Base-by-base conservation (phyloP, 768 basidiomycete species). In the Termitomyces sp. region DNA sequence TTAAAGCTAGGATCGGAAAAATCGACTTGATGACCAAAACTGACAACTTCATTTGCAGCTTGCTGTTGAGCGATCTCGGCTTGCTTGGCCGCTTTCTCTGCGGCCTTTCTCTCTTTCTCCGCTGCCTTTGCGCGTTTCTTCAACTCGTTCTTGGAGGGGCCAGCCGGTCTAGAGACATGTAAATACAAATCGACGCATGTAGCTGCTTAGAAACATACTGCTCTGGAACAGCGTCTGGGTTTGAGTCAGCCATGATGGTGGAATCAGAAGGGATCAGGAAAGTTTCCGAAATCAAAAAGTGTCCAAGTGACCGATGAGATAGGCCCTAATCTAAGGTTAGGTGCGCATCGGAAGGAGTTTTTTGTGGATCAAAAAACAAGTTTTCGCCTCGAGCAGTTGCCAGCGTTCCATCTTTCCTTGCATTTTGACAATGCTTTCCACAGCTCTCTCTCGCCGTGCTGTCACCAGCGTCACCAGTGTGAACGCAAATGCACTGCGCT, bases 41-140 rank as follows among this genome's bases (percentile, higher is more conserved):
- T 61, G 55, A 86, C 87, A 43, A 83, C 79, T 65, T 91, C 90
- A 43, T 80, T 77, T 30, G 83, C 85, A 33, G 82, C 82, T 61
- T 83, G 77, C 64, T 86, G 83, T 53, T 82, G 81, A 36, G 83
- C 88, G 42, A 86, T 79, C 63, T 91, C 92, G 47, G 85, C 79
- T 63, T 90, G 85, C 64, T 85, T 88, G 9, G 88, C 90, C 6
- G 85, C 89, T 64, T 87, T 88, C 70, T 94, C 94, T 44, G 90
- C 90, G 7, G 87, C 88, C 70, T 92, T 94, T 73, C 85, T 85
- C 48, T 88, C 90, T 64, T 98, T 98, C 74, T 94, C 92, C 13
- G 86, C 88, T 48, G 89, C 88, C 72, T 97, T 98, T 33, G 88
- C 88, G 33, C 86, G 84, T 74, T 93, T 94, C 79, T 98, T 98